Evolutionary conservation across 2,329 filamentous ascomycete genomes (phyloP), one percentile per base, ranked within the genome.

Genomic region (Cladorrhinum sp.): DNA sequence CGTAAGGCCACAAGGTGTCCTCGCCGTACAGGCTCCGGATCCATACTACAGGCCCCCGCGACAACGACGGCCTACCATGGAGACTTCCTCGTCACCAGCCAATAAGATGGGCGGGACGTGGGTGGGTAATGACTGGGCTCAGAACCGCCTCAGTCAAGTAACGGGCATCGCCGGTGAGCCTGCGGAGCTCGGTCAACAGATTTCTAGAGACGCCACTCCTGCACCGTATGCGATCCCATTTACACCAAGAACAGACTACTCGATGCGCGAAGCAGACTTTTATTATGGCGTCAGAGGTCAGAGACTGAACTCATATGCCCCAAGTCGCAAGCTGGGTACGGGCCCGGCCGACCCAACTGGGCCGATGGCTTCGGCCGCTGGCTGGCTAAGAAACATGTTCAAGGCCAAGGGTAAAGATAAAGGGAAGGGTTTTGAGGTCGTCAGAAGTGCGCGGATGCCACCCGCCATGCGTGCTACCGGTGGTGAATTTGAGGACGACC

Each of bases 401-500:
- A 88, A 87, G 12, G 90, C 89, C 16, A 96, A 96, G 76, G 92
- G 87, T 6, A 97, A 96, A 71, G 93, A 97, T 66, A 96, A 96
- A 75, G 88, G 89, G 66, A 98, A 98, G 75, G 95, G 95, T 0
- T 99, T 99, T 67, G 95, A 98, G 73, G 95, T 99, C 4, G 93
- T 99, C 16, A 81, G 95, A 69, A 97, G 93, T 72, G 85, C 92
- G 7, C 85, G 93, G 58, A 92, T 95, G 78, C 92, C 92, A 2
- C 88, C 90, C 6, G 87, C 88, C 60, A 89, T 92, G 79, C 83
- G 81, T 64, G 76, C 78, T 66, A 79, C 74, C 70, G 81, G 75
- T 25, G 76, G 81, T 9, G 80, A 84, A 27, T 82, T 85, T 60
- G 85, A 84, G 45, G 80, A 88, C 60, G 89, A 90, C 55, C 83